Percentiles rank a stretch among this genome's conserved stretches.
These are phyloP conservation scores for Cryptococcus amylolentus DNA, from an alignment of 1,284 basidiomycete genomes.

Conservation along the genomic window DNA sequence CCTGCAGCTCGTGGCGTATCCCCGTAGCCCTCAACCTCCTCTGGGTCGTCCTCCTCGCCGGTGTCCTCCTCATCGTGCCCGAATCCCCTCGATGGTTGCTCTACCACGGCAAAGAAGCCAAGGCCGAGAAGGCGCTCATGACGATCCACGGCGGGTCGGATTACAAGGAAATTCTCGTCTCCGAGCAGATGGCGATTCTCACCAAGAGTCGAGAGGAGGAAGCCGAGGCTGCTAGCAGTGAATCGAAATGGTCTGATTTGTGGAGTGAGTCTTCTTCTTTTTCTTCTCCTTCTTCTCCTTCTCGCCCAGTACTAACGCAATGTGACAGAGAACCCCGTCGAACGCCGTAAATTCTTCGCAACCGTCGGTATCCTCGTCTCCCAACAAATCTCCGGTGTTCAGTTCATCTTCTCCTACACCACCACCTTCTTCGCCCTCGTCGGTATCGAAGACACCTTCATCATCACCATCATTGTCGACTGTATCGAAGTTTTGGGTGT, in stretches of 20 bases:
- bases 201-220: conserved; percentile 50
- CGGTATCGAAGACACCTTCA: conserved; percentile 48
- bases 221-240: conserved; percentile 35
- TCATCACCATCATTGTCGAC: conserved; percentile 48
- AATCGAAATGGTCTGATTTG: conserved; percentile 47
- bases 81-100: conserved; percentile 51
- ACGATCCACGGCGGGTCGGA: conserved; percentile 49
- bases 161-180: conserved; percentile 44
- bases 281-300: no score
- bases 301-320: no score
- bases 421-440: conserved; percentile 44
- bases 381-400: conserved; percentile 47
- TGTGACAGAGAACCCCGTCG: conserved; percentile 35
- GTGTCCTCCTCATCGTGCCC: conserved; percentile 46
- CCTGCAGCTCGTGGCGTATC: conserved; percentile 40
- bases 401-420: conserved; percentile 49
- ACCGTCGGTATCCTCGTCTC: conserved; percentile 50
- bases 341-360: conserved; percentile 46
- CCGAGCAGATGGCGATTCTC: conserved; percentile 44
- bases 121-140: conserved; percentile 46
- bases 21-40: conserved; percentile 52
- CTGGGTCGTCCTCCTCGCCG: conserved; percentile 44
- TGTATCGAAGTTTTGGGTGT: conserved; percentile 50
- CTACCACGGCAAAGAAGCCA: conserved; percentile 46
- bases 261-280: conserved; percentile 33